Evolutionary conservation across 306 rosid genomes (phyloP).

Genomic region (Sicyos edulis): DNA sequence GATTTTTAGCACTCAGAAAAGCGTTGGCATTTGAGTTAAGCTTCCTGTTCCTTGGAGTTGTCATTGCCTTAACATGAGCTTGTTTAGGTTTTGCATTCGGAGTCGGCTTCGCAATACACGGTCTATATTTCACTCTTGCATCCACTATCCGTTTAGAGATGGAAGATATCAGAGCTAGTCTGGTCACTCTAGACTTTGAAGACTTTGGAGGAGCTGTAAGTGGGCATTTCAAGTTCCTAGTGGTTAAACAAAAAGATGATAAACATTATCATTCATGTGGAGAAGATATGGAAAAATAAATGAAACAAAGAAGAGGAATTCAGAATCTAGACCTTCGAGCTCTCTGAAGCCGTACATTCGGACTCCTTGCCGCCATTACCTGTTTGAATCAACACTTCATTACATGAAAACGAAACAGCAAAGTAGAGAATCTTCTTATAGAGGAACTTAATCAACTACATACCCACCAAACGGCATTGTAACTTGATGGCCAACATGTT

Average conservation of each 20-base stretch:
- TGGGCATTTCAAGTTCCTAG: slow-evolving; percentile 65
- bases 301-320: not conserved
- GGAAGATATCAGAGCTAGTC: slow-evolving; percentile 62
- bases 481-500: too few species aligned
- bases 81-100: slow-evolving; percentile 58
- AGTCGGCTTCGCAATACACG: slow-evolving; percentile 46
- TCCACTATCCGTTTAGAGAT: slow-evolving; percentile 41
- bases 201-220: slow-evolving; percentile 73
- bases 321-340: slow-evolving; percentile 41
- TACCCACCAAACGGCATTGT: too few species aligned
- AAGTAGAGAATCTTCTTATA: not conserved
- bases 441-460: slow-evolving; percentile 10
- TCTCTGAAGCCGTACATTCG: slow-evolving; percentile 60
- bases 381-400: slow-evolving; percentile 28
- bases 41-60: slow-evolving; percentile 73
- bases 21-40: slow-evolving; percentile 44
- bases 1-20: slow-evolving; percentile 67
- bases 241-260: slow-evolving; percentile 21
- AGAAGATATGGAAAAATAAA: not conserved
- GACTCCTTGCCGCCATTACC: slow-evolving; percentile 99
- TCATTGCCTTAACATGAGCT: slow-evolving; percentile 50
- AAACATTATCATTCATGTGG: not conserved
- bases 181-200: slow-evolving; percentile 60
- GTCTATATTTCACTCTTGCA: slow-evolving; percentile 33
- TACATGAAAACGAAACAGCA: slow-evolving; percentile 10